These are phyloP conservation scores for Neoboletus brunneissimus DNA, from an alignment of 768 basidiomycete species.

Conservation along the genomic window DNA sequence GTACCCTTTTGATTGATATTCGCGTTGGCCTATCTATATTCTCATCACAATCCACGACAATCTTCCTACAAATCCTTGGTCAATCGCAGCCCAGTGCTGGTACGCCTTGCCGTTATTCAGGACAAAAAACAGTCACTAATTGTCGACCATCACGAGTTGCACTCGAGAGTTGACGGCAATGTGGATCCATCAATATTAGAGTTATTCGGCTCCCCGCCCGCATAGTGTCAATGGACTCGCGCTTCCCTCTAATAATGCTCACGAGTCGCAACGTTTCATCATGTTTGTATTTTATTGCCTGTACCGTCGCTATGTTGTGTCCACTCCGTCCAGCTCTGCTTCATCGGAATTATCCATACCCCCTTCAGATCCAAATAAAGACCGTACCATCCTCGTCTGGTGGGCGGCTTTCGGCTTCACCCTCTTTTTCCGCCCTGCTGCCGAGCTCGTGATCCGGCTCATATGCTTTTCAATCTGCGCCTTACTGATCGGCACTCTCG, in stretches of 20 bases:
- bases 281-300: constrained; percentile 16
- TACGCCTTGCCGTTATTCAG: not conserved
- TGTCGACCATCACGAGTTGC: not conserved
- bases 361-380: constrained; percentile 1
- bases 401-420: constrained; percentile 9
- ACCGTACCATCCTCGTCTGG: constrained; percentile 10
- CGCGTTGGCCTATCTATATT: not conserved
- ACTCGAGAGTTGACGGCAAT: not conserved
- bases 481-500: constrained; percentile 4
- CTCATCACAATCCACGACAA: not conserved
- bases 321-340: not conserved
- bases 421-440: constrained; percentile 9
- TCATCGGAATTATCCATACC: not conserved
- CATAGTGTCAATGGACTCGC: not conserved
- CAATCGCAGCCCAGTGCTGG: not conserved
- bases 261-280: not conserved
- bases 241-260: not conserved
- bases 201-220: not conserved
- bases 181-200: not conserved
- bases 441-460: constrained; percentile 9
- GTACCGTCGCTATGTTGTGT: constrained; percentile 3
- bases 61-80: not conserved
- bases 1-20: not conserved
- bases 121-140: not conserved
- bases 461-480: constrained; percentile 1